Percentiles rank a stretch among this genome's conserved stretches.
phyloP scores from a whole-genome alignment of 75 land plant genomes.

The Sequoiadendron giganteum region DNA sequence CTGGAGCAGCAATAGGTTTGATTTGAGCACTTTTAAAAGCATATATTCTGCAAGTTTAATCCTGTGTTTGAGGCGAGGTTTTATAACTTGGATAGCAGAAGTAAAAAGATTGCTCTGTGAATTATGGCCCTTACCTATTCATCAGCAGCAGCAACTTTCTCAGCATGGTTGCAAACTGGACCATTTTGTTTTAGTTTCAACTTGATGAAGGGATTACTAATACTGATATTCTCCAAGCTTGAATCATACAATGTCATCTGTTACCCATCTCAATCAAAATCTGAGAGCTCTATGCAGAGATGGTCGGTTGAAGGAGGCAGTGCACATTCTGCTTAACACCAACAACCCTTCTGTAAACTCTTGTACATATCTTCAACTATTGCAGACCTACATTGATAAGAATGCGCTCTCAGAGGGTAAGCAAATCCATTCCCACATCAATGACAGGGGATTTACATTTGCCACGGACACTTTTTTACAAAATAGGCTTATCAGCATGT shows the following conservation, averaged over 20 bases:
- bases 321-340: not conserved
- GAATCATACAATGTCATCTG: not conserved
- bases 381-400: not conserved
- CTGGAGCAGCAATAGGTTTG: not conserved
- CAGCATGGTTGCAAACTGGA: not conserved
- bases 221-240: not conserved
- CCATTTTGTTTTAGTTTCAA: not conserved
- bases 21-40: not conserved
- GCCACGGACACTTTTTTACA: not conserved
- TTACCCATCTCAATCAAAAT: not conserved
- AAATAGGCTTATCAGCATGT: slow-evolving; percentile 22
- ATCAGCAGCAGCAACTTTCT: not conserved
- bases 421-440: not conserved
- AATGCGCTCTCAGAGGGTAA: not conserved
- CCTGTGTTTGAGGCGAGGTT: not conserved
- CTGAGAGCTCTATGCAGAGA: not conserved
- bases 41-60: not conserved
- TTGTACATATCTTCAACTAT: not conserved
- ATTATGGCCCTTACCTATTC: not conserved
- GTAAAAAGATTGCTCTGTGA: not conserved
- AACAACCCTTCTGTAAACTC: not conserved
- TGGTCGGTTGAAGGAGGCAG: not conserved
- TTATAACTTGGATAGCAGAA: not conserved
- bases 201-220: not conserved
- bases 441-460: not conserved